A percentile compares a stretch with the other conserved stretches of the same genome.
Conservation (phyloP, 306 rosid species). For the Glycine latifolia region DNA sequence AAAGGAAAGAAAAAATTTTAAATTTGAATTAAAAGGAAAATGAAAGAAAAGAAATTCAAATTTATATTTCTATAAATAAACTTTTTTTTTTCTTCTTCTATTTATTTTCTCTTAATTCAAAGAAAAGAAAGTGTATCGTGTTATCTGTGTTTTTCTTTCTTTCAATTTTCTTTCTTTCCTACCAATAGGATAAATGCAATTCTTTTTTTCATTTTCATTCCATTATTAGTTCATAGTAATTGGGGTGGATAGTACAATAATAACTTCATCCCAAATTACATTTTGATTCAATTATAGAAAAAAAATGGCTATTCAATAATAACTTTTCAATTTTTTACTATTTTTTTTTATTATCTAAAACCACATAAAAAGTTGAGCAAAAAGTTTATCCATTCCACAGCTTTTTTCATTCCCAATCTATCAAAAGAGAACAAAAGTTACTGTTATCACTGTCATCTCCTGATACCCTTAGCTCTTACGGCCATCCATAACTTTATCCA, state of each 20-base stretch:
- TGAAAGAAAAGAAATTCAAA: too few species aligned
- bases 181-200: too few species aligned
- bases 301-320: too few species aligned
- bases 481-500: background rate
- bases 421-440: constrained; percentile 17
- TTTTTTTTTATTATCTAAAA: background rate
- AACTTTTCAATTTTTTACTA: too few species aligned
- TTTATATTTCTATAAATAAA: too few species aligned
- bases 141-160: too few species aligned
- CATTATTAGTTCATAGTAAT: constrained; percentile 15
- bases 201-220: background rate
- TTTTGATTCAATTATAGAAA: background rate
- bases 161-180: too few species aligned
- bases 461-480: background rate
- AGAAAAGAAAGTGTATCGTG: too few species aligned
- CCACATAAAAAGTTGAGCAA: background rate
- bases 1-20: too few species aligned
- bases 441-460: background rate
- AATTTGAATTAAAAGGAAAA: too few species aligned
- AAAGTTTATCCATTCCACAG: constrained; percentile 14
- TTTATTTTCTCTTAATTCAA: too few species aligned
- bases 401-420: constrained; percentile 24
- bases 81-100: too few species aligned
- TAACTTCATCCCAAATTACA: constrained; percentile 33
- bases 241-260: constrained; percentile 20